phyloP scores from a whole-genome alignment of 2,329 filamentous ascomycete genomes.

The Talaromyces islandicus region DNA sequence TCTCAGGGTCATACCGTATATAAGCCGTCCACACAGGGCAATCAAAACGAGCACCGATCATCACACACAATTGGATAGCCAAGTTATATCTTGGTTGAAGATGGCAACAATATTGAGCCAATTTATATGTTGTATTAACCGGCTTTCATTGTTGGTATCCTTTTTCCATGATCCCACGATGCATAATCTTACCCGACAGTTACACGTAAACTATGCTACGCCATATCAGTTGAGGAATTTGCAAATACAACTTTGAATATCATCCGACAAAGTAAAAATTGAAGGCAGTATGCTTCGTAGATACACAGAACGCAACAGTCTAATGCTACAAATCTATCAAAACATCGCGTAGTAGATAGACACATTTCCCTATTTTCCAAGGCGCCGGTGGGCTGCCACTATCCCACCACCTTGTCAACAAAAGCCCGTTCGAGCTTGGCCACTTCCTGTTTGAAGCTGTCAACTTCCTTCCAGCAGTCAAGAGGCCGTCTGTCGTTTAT shows the following conservation, averaged over 20 bases:
- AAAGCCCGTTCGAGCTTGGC: constrained; percentile 78
- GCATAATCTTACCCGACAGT: background rate
- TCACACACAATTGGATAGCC: background rate
- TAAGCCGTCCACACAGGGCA: no score
- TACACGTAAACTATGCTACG: background rate
- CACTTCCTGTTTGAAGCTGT: constrained; percentile 84
- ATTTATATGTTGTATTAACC: background rate
- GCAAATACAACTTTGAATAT: background rate
- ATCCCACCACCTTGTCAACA: constrained; percentile 67
- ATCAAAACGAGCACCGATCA: background rate
- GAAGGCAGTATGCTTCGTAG: background rate
- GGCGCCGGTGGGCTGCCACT: constrained; percentile 1
- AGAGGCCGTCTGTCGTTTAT: constrained; percentile 80
- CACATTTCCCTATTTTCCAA: background rate
- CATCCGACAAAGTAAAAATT: background rate
- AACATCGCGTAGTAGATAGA: constrained; percentile 4
- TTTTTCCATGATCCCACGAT: no score
- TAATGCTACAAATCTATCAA: constrained; percentile 10
- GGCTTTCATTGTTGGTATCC: no score
- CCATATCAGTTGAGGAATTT: background rate
- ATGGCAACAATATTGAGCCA: no score
- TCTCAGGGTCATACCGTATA: background rate
- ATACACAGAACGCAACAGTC: constrained; percentile 1
- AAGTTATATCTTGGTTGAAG: no score
- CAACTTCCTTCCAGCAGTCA: constrained; percentile 92